Evolutionary conservation across 768 basidiomycete genomes (phyloP).

Genomic region (Russula abietina): DNA sequence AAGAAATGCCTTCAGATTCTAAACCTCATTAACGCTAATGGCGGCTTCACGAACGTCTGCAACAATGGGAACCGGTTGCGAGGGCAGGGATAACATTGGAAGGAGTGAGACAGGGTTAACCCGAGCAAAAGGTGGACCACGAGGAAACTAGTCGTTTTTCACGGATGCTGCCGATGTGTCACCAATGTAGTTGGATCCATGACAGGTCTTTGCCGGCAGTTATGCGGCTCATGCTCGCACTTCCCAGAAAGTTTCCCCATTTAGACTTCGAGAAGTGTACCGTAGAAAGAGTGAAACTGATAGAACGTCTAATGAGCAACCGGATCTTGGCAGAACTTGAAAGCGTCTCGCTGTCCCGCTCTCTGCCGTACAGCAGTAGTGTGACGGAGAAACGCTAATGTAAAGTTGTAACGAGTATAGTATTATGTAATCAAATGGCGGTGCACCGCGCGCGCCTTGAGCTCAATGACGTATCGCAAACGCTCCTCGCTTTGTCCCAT

Average conservation of each 20-base stretch:
- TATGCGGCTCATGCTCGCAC: not conserved
- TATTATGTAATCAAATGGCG: not conserved
- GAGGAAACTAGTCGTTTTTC: not conserved
- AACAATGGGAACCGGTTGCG: not conserved
- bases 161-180: constrained; percentile 9
- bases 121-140: not conserved
- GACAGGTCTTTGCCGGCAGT: not conserved
- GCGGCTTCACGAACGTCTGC: not conserved
- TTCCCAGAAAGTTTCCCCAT: not conserved
- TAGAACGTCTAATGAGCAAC: not conserved
- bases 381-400: too few species aligned
- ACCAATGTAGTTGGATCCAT: not conserved
- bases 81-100: constrained; percentile 14
- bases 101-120: not conserved
- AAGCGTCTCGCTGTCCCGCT: not conserved
- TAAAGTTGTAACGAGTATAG: not conserved
- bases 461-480: constrained; percentile 6
- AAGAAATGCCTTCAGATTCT: not conserved
- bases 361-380: not conserved
- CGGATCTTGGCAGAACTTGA: not conserved
- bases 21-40: constrained; percentile 12
- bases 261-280: not conserved
- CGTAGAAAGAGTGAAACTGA: not conserved
- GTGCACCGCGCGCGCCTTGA: not conserved
- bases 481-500: not conserved